Evolutionary conservation across 371 early-diverging fungal species (phyloP).

Genomic region (Sporodiniella umbellata): DNA sequence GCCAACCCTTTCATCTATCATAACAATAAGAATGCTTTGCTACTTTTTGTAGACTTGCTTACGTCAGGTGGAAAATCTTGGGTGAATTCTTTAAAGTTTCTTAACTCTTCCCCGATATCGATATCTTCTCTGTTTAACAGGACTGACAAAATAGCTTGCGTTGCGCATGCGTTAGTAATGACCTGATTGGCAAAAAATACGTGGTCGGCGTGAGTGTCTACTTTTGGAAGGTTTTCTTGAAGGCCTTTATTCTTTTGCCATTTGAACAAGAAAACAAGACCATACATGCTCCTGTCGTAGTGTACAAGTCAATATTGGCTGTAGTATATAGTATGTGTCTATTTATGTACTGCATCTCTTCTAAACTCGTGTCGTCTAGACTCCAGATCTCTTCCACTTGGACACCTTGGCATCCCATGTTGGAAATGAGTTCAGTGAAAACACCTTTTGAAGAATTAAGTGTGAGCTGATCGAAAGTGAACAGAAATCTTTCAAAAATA

Average conservation of each 20-base stretch:
- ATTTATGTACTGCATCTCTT: conserved; percentile 56
- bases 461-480: too few relatives aligned
- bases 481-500: not conserved
- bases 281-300: conserved; percentile 68
- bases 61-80: conserved; percentile 79
- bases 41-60: conserved; percentile 10
- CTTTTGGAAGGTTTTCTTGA: conserved; percentile 11
- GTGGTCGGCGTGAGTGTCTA: conserved; percentile 27
- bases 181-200: conserved; percentile 82
- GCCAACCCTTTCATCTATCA: conserved; percentile 84
- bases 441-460: conserved; percentile 57
- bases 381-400: conserved; percentile 85
- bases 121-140: conserved; percentile 72
- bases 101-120: conserved; percentile 71
- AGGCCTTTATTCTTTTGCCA: conserved; percentile 58
- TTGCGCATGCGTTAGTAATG: conserved; percentile 88
- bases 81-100: conserved; percentile 77
- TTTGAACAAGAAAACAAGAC: conserved; percentile 90
- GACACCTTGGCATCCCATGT: conserved; percentile 80
- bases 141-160: conserved; percentile 90
- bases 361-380: conserved; percentile 60
- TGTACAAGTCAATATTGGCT: too few relatives aligned
- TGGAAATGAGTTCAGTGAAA: conserved; percentile 84
- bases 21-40: not conserved
- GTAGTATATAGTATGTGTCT: too few relatives aligned